A percentile compares a stretch with the other conserved stretches of the same genome.
phyloP scores from a whole-genome alignment of 257 asterid genomes.

The Euphrasia confusa region DNA sequence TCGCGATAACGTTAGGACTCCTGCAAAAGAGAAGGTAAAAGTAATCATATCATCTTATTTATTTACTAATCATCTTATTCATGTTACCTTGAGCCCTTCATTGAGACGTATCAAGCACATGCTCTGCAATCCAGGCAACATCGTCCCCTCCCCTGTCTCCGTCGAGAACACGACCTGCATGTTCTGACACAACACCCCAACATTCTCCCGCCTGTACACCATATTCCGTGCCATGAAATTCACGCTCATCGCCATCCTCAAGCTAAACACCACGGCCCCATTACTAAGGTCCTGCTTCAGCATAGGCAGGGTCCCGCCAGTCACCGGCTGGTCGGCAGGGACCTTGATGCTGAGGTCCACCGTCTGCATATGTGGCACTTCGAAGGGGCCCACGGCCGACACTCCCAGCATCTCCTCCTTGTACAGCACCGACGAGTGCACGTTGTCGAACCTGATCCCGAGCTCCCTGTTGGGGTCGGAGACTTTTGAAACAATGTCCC shows the following conservation, averaged over 20 bases:
- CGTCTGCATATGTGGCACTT: conserved; percentile 9
- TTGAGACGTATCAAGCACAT: conserved; percentile 31
- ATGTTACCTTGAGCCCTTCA: not conserved
- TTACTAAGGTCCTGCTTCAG: conserved; percentile 19
- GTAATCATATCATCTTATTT: not conserved
- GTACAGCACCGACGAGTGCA: conserved; percentile 34
- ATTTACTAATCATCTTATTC: not conserved
- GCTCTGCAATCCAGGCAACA: conserved; percentile 13
- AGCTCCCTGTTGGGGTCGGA: conserved; percentile 29
- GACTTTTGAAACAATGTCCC: conserved; percentile 30
- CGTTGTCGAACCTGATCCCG: conserved; percentile 15
- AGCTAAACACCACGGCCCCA: conserved; percentile 26
- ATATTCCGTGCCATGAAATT: conserved; percentile 18
- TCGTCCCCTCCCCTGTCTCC: conserved; percentile 28
- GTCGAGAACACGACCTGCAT: conserved; percentile 26
- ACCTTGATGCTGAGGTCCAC: not conserved
- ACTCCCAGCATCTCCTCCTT: conserved; percentile 32
- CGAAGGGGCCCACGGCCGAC: conserved; percentile 22
- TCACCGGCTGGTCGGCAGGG: not conserved
- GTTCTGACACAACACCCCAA: conserved; percentile 40
- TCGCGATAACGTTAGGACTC: not conserved
- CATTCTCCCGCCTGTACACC: conserved; percentile 22
- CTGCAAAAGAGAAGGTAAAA: conserved; percentile 6
- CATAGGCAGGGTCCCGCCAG: conserved; percentile 10
- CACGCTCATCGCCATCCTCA: conserved; percentile 33